Conservation (phyloP, 257 asterid genomes). For the Cinchona pubescens region DNA sequence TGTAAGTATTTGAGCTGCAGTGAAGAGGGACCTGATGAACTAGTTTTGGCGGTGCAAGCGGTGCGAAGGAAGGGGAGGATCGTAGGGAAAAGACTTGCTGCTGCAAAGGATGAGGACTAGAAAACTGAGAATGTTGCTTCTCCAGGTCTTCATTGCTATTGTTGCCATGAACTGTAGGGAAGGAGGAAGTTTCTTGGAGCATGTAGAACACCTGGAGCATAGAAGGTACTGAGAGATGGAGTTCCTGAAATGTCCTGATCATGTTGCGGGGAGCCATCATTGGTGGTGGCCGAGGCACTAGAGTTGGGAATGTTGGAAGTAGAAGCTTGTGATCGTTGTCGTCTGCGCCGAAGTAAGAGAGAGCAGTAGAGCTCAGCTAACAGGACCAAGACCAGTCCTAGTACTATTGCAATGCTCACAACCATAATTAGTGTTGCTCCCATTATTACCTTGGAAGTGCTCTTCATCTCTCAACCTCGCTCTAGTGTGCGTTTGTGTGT, state of each 20-base stretch:
- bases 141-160: conserved; percentile 22
- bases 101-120: conserved; percentile 5
- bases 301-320: neutral
- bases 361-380: conserved; percentile 59
- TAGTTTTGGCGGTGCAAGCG: conserved; percentile 20
- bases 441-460: conserved; percentile 40
- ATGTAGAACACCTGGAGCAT: conserved; percentile 50
- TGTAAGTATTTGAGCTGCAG: conserved; percentile 1
- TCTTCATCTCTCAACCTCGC: conserved; percentile 39
- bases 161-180: conserved; percentile 28
- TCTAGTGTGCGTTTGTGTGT: neutral
- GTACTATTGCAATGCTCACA: conserved; percentile 35
- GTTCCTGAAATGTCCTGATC: conserved; percentile 14
- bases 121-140: conserved; percentile 20
- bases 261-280: conserved; percentile 2
- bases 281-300: neutral
- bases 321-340: conserved; percentile 11
- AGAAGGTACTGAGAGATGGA: conserved; percentile 40
- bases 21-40: conserved; percentile 19
- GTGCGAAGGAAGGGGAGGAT: conserved; percentile 22
- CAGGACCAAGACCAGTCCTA: conserved; percentile 45
- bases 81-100: conserved; percentile 17
- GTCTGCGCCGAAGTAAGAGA: conserved; percentile 25
- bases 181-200: conserved; percentile 51
- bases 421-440: conserved; percentile 42